Conservation (phyloP, 345 rosid species). For the Sonneratia caseolaris region DNA sequence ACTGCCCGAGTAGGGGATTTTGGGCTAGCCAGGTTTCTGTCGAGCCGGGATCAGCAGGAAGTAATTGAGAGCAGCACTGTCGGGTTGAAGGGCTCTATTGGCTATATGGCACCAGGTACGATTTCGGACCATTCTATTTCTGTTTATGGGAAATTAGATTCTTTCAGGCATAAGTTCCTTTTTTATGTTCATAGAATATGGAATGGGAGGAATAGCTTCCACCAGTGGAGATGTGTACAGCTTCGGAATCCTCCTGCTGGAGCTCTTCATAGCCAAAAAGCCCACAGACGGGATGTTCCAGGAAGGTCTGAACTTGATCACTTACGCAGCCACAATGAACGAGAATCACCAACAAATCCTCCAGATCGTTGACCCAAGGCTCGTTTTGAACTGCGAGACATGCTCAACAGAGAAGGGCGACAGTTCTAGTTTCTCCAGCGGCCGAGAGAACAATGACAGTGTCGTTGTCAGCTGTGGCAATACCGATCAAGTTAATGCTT, state of each 20-base stretch:
- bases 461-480: background rate
- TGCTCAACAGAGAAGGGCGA: background rate
- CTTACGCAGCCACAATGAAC: background rate
- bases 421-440: background rate
- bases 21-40: constrained; percentile 10
- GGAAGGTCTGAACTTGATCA: constrained; percentile 12
- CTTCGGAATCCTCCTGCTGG: constrained; percentile 13
- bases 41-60: constrained; percentile 7
- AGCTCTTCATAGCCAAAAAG: constrained; percentile 9
- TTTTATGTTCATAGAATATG: constrained; percentile 3
- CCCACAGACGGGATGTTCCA: constrained; percentile 13
- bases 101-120: constrained; percentile 17
- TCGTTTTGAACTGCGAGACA: background rate
- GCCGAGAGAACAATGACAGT: background rate
- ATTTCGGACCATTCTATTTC: background rate
- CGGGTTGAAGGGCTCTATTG: constrained; percentile 14
- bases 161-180: background rate
- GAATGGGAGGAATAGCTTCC: constrained; percentile 15
- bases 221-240: constrained; percentile 19
- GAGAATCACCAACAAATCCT: background rate
- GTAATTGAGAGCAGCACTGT: constrained; percentile 2
- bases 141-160: background rate
- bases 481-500: background rate
- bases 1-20: constrained; percentile 18
- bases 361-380: constrained; percentile 9